A percentile compares a stretch with the other conserved stretches of the same genome.
Evolutionary conservation across 148 eudicot genomes (phyloP).

Genomic region (Silene uniflora): DNA sequence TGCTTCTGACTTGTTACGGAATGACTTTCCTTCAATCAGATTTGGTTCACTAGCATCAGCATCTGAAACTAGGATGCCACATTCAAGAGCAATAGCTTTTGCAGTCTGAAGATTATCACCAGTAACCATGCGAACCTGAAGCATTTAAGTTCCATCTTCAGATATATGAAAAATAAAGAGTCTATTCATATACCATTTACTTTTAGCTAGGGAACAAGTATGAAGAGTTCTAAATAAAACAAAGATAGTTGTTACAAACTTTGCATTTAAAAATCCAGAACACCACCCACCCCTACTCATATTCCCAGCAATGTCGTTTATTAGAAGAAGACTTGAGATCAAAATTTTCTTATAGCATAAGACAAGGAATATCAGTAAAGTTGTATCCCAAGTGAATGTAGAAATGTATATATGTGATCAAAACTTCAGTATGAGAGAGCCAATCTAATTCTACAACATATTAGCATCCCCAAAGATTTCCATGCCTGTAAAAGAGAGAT

Average conservation of each 20-base stretch:
- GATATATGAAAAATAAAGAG: neutral
- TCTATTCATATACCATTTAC: neutral
- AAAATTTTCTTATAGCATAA: neutral
- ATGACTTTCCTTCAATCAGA: slow-evolving; percentile 35
- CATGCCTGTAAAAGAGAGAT: neutral
- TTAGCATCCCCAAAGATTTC: neutral
- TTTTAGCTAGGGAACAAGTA: neutral
- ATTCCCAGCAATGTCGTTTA: neutral
- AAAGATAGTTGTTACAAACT: neutral
- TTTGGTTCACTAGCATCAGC: slow-evolving; percentile 27
- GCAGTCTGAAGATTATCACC: slow-evolving; percentile 48
- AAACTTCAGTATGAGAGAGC: neutral
- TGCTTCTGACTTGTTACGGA: slow-evolving; percentile 34
- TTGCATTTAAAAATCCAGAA: neutral
- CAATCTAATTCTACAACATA: neutral
- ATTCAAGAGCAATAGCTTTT: slow-evolving; percentile 45
- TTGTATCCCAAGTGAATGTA: neutral
- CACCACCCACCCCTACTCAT: neutral
- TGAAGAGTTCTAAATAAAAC: neutral
- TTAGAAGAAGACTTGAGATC: neutral
- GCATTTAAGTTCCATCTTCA: neutral
- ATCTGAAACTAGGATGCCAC: slow-evolving; percentile 39
- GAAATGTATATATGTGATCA: neutral
- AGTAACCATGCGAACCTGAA: slow-evolving; percentile 35
- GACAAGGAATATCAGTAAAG: neutral